Evolutionary conservation across 148 eudicot species (phyloP), one percentile per base, ranked within the genome.

Genomic region (Rhododendron griersonianum): DNA sequence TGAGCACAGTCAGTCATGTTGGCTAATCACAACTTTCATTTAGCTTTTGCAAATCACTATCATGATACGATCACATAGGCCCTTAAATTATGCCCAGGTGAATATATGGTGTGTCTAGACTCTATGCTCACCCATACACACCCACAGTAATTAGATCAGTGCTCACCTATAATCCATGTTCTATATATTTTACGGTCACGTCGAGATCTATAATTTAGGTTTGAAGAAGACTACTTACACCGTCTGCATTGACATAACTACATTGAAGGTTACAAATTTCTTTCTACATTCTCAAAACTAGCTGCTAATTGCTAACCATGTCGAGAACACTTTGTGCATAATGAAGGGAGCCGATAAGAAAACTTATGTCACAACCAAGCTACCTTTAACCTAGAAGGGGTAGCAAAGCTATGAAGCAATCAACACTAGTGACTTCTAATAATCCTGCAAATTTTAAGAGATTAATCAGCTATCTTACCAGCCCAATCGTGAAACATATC

Each of bases 391-490:
- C 8, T 28, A 61, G 73, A 87, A 76, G 78, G 19, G 84, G 21
- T 45, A 13, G 41, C 67, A n/a, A 4, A 25, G 73, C 37, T 59
- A 85, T 35, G 69, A 67, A 44, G 75, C 80, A 28, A 30, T 35
- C 76, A 23, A 30, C 51, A 25, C 89, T 86, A 87, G 71, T 80
- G 81, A 48, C 78, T 86, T 85, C 92, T 89, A 7, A 45, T 76
- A 85, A 87, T 55, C 87, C 92, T 91, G 91, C 86, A 87, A 75
- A 41, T 87, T 59, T 55, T 35, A 55, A 82, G n/a, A 28, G 23
- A 80, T 47, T 44, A 41, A 63, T 81, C 7, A n/a, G 61, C 61
- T 55, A 18, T 55, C 61, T 78, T 39, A 88, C 23, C 59, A 48
- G 84, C 6, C 4, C 61, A 67, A 67, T n/a, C 7, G 47, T 14